Evolutionary conservation across 2,329 filamentous ascomycete species (phyloP).

Genomic region (Paecilomyces sp.): DNA sequence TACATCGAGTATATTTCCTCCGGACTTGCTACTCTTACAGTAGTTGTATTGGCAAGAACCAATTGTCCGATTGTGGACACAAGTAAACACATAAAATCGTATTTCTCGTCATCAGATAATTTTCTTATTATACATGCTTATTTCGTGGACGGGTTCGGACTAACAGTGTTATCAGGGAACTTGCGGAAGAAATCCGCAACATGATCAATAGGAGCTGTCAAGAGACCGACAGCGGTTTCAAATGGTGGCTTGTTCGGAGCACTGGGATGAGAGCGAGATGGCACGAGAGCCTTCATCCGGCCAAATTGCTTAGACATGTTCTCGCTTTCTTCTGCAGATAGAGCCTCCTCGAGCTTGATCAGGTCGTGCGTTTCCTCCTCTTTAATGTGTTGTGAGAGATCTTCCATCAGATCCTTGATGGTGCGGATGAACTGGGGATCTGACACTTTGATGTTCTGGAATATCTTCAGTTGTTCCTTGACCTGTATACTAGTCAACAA

Average conservation of each 20-base stretch:
- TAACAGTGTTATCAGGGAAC: slow-evolving; percentile 36
- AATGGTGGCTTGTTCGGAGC: slow-evolving; percentile 48
- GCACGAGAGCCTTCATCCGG: slow-evolving; percentile 49
- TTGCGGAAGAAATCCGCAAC: slow-evolving; percentile 49
- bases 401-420: slow-evolving; percentile 37
- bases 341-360: slow-evolving; percentile 39
- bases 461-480: slow-evolving; percentile 44
- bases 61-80: neutral
- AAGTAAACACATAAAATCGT: neutral
- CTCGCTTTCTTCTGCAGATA: slow-evolving; percentile 30
- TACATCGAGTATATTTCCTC: neutral
- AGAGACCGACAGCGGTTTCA: slow-evolving; percentile 47
- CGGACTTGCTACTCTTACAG: neutral
- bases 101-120: neutral
- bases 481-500: slow-evolving; percentile 29
- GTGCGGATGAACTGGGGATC: slow-evolving; percentile 39
- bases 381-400: slow-evolving; percentile 41
- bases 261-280: slow-evolving; percentile 45
- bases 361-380: slow-evolving; percentile 47
- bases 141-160: neutral
- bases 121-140: neutral
- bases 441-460: slow-evolving; percentile 39
- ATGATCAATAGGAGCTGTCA: slow-evolving; percentile 52
- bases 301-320: slow-evolving; percentile 38
- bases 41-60: neutral